Evolutionary conservation across 164 flowering plant genomes (phyloP).

Genomic region (Stephania japonica): DNA sequence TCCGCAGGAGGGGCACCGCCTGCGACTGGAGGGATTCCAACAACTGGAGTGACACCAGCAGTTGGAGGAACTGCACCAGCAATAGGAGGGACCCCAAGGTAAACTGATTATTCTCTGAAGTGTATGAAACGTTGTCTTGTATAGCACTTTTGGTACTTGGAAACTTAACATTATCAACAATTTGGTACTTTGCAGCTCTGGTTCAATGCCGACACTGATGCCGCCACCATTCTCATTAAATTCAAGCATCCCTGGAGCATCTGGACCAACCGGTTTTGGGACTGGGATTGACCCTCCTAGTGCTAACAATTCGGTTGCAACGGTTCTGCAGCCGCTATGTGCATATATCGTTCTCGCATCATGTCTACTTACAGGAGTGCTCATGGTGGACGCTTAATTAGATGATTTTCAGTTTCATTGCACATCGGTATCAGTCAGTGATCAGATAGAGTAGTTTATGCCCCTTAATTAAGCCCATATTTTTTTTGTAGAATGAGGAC

Average conservation of each 20-base stretch:
- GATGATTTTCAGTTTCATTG: not conserved
- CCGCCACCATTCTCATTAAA: slow-evolving; percentile 38
- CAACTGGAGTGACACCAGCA: slow-evolving; percentile 15
- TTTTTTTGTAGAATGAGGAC: not conserved
- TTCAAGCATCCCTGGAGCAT: slow-evolving; percentile 36
- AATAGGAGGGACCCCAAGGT: slow-evolving; percentile 3
- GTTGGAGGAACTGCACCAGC: not conserved
- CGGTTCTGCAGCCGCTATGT: slow-evolving; percentile 22
- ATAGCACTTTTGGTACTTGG: not conserved
- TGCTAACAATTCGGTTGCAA: slow-evolving; percentile 25
- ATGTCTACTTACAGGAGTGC: slow-evolving; percentile 20
- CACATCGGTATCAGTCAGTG: not conserved
- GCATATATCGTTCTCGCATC: slow-evolving; percentile 22
- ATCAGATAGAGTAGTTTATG: too few species aligned
- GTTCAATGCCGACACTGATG: not conserved
- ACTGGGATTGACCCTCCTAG: slow-evolving; percentile 25
- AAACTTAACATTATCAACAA: not conserved
- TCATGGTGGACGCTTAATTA: slow-evolving; percentile 6
- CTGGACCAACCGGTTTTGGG: slow-evolving; percentile 31
- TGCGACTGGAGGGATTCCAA: not conserved
- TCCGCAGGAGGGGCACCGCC: slow-evolving; percentile 25
- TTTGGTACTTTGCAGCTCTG: slow-evolving; percentile 27
- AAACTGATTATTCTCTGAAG: not conserved
- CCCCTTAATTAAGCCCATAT: not conserved
- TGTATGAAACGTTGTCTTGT: not conserved